Evolutionary conservation across 225 moss, liverwort and hornwort species (phyloP).

Genomic region (Lunularia cruciata): DNA sequence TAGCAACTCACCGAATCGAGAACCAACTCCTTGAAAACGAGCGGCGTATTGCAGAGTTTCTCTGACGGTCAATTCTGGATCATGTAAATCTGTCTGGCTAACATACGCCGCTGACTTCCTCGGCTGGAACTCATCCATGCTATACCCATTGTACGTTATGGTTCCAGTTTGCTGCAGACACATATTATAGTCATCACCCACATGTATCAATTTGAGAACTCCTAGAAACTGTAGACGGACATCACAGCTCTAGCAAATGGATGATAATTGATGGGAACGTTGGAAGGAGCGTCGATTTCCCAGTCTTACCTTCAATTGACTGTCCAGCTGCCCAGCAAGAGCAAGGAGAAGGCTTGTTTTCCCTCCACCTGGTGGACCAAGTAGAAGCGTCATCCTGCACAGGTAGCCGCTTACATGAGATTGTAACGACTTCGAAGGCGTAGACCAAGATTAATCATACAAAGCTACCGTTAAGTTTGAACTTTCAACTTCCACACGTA

Average conservation of each 20-base stretch:
- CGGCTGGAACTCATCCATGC: conserved; percentile 68
- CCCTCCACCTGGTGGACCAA: conserved; percentile 70
- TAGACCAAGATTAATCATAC: too few species aligned
- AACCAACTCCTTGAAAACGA: conserved; percentile 77
- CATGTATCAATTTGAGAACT: too few species aligned
- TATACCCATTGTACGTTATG: conserved; percentile 75
- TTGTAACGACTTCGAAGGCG: too few species aligned
- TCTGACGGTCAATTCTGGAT: conserved; percentile 74
- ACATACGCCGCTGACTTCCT: conserved; percentile 86
- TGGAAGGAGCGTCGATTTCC: too few species aligned
- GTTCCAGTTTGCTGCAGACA: conserved; percentile 51
- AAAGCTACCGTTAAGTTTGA: too few species aligned
- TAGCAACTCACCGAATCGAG: conserved; percentile 71
- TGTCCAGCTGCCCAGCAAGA: conserved; percentile 58
- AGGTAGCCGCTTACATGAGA: background rate
- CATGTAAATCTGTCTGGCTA: conserved; percentile 72
- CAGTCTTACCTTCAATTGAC: conserved; percentile 48
- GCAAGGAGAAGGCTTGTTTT: conserved; percentile 66
- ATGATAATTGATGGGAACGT: background rate
- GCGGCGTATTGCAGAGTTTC: conserved; percentile 85
- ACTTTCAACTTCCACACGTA: too few species aligned
- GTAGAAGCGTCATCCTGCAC: conserved; percentile 66
- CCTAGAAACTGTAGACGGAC: too few species aligned
- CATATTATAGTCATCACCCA: background rate
- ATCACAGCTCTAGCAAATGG: background rate